Percentiles rank a stretch among this genome's conserved stretches.
These are phyloP conservation scores for Pichia scutulata DNA, from an alignment of 805 yeast genomes.

Conservation along the genomic window DNA sequence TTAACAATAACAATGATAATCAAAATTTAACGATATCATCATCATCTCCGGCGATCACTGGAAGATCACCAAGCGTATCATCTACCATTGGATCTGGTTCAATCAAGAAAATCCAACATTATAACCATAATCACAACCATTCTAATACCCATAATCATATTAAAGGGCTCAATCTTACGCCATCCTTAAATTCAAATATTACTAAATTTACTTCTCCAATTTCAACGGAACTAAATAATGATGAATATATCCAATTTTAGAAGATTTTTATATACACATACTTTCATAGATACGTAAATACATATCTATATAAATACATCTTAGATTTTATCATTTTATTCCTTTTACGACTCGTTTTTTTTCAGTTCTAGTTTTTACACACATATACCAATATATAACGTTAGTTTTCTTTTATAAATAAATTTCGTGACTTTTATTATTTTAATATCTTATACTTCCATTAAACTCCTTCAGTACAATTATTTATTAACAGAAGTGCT, in stretches of 20 bases:
- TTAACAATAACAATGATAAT: background rate
- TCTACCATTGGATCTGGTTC: constrained; percentile 11
- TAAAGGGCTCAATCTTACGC: background rate
- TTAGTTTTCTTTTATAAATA: too few relatives aligned
- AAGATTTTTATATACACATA: background rate
- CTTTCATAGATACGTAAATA: background rate
- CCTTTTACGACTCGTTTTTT: background rate
- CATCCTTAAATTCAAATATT: background rate
- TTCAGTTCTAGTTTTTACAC: background rate
- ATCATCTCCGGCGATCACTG: background rate
- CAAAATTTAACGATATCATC: constrained; percentile 1
- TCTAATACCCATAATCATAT: background rate
- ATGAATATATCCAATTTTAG: background rate
- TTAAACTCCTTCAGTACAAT: too few relatives aligned
- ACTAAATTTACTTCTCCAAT: background rate
- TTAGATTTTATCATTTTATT: background rate
- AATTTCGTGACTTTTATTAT: background rate
- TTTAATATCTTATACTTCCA: too few relatives aligned
- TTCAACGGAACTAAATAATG: background rate
- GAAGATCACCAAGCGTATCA: constrained; percentile 9
- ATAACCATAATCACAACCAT: constrained; percentile 3
- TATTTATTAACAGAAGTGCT: too few relatives aligned
- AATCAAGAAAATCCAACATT: constrained; percentile 11
- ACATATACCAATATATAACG: too few relatives aligned
- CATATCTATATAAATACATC: background rate